Evolutionary conservation across 176 grass and related monocot genomes (phyloP).

Genomic region (Aechmea fasciata): DNA sequence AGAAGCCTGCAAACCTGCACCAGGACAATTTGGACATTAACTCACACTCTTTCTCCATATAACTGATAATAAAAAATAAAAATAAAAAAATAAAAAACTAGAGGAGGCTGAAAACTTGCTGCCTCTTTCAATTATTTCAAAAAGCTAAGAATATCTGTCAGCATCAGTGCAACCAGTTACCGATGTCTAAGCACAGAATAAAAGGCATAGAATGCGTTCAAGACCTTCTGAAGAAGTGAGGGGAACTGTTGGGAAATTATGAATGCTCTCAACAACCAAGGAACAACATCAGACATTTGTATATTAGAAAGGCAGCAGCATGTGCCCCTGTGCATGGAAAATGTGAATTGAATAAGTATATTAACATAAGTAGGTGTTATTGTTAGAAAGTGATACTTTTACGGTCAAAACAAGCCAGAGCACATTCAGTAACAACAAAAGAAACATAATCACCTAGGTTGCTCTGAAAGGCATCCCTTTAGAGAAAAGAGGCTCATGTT

Average conservation of each 20-base stretch:
- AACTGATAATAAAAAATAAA: neutral
- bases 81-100: neutral
- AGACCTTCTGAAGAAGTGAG: constrained; percentile 69
- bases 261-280: constrained; percentile 76
- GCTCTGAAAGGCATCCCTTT: constrained; percentile 46
- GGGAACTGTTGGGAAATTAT: constrained; percentile 53
- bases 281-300: constrained; percentile 38
- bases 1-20: constrained; percentile 72
- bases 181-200: neutral
- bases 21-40: constrained; percentile 10
- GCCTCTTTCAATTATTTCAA: neutral
- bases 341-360: neutral
- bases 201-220: constrained; percentile 2
- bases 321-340: constrained; percentile 34
- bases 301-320: constrained; percentile 56
- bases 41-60: neutral
- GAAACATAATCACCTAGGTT: constrained; percentile 41
- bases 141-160: constrained; percentile 2
- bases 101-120: constrained; percentile 6
- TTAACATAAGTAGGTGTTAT: neutral
- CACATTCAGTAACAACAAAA: neutral
- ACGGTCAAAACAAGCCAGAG: no score
- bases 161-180: neutral
- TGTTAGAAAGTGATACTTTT: no score
- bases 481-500: constrained; percentile 60